Base-by-base conservation (phyloP, 1,139 yeast genomes). In the Pichia sp. region DNA sequence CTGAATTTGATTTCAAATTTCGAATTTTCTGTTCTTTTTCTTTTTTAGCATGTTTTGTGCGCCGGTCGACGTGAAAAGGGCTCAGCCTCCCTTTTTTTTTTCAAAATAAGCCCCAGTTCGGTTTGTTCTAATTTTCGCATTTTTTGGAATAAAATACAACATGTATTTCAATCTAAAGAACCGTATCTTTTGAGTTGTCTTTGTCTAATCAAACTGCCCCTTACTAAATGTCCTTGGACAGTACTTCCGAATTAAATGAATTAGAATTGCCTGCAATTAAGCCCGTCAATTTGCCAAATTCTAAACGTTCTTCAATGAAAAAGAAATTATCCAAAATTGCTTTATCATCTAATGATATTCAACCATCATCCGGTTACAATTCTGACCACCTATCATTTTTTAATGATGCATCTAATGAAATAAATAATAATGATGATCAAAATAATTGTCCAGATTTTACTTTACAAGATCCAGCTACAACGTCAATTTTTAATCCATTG, bases 291-390 rank as follows among this genome's bases (percentile, higher is more conserved):
- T 46, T 34, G 4, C 42, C 47, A 11, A 50, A 47, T 5, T 44
- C 52, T 2, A 54, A 54, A 22, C 48, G 44, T 14, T 18, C 45
- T 3, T 19, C 13, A 13, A 50, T 49, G 42, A 52, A 46, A 18
- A 42, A 49, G 29, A 54, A 36, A 38, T 45, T 54, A 5, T 47
- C 51, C 3, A 51, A 49, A 13, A 52, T 54, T 19, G 51, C 52
- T 2, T 49, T 45, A 28, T 22, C 50, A 1, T 45, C 50, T 19
- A 39, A 39, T 14, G 44, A 41, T 16, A 6, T 9, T 8, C 19
- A 41, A 7, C 29, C 42, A 25, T 6, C 29, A 6, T 27, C 44
- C 16, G 30, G 27, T n/a, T 27, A 22, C 11, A 22, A 39, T 18
- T 6, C 3, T 39, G 28, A 39, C 7, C 14, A 25, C 14, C 28